Percentiles rank a stretch among this genome's conserved stretches.
Evolutionary conservation across 2,329 filamentous ascomycete genomes (phyloP).

Genomic region (Fusarium fracticaudum): DNA sequence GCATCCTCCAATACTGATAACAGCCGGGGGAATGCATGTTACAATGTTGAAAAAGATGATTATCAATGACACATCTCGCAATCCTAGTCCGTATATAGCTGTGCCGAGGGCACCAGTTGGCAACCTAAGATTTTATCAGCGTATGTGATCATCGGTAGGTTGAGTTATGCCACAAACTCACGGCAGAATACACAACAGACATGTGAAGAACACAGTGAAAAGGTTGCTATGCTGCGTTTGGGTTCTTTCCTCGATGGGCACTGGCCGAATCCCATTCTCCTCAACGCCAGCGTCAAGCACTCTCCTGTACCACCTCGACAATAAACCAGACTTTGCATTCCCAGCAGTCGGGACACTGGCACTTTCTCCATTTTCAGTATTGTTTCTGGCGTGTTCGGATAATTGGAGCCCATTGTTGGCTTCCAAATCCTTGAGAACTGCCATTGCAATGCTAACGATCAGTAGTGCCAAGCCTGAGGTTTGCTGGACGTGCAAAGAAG

Average conservation of each 20-base stretch:
- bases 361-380: neutral
- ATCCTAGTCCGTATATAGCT: conserved; percentile 59
- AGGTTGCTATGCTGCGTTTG: conserved; percentile 63
- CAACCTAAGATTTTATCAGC: conserved; percentile 50
- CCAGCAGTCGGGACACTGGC: conserved; percentile 46
- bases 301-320: conserved; percentile 54
- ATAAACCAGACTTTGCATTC: conserved; percentile 39
- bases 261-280: conserved; percentile 65
- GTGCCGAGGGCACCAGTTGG: conserved; percentile 69
- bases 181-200: conserved; percentile 66
- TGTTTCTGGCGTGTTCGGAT: neutral
- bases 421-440: conserved; percentile 20
- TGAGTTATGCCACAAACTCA: conserved; percentile 48
- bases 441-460: neutral
- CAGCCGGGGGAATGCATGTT: conserved; percentile 63
- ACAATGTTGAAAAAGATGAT: conserved; percentile 68
- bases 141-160: neutral
- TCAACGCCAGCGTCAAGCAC: conserved; percentile 59
- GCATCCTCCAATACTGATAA: conserved; percentile 63
- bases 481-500: neutral
- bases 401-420: neutral
- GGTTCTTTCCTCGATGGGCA: conserved; percentile 63
- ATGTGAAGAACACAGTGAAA: conserved; percentile 69
- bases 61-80: conserved; percentile 65
- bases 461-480: neutral